Evolutionary conservation across 176 grass and related monocot genomes (phyloP).

Genomic region (Musa troglodytarum): DNA sequence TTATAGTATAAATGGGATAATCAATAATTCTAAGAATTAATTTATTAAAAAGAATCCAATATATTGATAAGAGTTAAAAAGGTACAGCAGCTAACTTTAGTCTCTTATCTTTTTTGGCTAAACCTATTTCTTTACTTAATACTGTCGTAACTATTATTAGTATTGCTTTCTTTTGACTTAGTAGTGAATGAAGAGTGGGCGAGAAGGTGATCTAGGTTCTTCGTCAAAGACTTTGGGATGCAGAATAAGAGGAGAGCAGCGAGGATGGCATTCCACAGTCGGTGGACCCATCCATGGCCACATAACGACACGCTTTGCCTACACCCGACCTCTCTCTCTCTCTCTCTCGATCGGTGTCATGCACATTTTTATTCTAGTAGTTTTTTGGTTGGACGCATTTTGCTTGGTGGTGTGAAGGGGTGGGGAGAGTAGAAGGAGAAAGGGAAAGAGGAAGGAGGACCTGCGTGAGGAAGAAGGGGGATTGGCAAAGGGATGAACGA

Average conservation of each 20-base stretch:
- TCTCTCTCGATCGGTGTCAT: neutral
- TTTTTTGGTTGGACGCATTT: no score
- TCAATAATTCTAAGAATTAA: no score
- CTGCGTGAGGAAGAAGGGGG: neutral
- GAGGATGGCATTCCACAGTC: neutral
- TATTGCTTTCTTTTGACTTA: no score
- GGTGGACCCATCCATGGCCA: neutral
- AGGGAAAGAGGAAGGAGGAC: neutral
- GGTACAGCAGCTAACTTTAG: no score
- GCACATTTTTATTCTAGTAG: no score
- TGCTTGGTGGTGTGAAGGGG: no score
- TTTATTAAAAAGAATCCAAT: no score
- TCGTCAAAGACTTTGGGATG: neutral
- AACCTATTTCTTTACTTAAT: no score
- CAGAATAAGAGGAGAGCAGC: neutral
- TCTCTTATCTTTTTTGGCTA: no score
- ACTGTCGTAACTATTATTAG: no score
- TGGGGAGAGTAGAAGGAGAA: neutral
- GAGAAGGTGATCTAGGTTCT: neutral
- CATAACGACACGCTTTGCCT: slow-evolving; percentile 8
- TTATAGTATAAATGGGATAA: no score
- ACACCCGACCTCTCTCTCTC: neutral
- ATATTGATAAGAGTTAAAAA: no score
- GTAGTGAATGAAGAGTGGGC: neutral
- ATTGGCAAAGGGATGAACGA: neutral